Evolutionary conservation across 2,329 filamentous ascomycete species (phyloP).

Genomic region (Paecilomyces niveus): DNA sequence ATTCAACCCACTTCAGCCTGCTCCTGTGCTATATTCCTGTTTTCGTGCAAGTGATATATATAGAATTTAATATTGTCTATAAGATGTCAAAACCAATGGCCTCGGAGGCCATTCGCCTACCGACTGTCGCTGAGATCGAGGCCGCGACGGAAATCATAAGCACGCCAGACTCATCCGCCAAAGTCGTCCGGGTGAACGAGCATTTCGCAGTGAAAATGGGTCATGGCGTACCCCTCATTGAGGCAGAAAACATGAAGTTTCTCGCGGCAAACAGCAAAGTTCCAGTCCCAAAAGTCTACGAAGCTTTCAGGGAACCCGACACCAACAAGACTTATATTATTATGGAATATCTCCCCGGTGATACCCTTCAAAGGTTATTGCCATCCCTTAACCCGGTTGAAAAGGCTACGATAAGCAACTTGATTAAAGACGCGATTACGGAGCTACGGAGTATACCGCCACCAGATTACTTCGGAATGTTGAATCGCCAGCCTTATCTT

Average conservation of each 20-base stretch:
- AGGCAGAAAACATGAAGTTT: constrained; percentile 15
- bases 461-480: constrained; percentile 10
- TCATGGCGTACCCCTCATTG: constrained; percentile 6
- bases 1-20: not conserved
- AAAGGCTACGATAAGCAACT: constrained; percentile 7
- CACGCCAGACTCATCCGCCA: constrained; percentile 7
- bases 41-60: not conserved
- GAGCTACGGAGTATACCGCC: constrained; percentile 10
- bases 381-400: constrained; percentile 6
- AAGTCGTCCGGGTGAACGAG: constrained; percentile 12
- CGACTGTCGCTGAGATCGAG: constrained; percentile 13
- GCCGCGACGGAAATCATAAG: constrained; percentile 10
- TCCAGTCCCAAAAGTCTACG: constrained; percentile 9
- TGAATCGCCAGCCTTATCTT: constrained; percentile 8
- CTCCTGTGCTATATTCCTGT: not conserved
- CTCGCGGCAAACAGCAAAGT: constrained; percentile 11
- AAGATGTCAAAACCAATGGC: not conserved
- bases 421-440: constrained; percentile 4
- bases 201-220: constrained; percentile 13
- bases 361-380: constrained; percentile 8
- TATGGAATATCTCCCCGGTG: constrained; percentile 9
- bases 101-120: constrained; percentile 1
- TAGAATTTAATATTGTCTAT: not conserved
- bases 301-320: constrained; percentile 7
- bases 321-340: constrained; percentile 12